Base-by-base conservation (phyloP, 2,329 filamentous ascomycete genomes). In the Botrytis sinoallii region DNA sequence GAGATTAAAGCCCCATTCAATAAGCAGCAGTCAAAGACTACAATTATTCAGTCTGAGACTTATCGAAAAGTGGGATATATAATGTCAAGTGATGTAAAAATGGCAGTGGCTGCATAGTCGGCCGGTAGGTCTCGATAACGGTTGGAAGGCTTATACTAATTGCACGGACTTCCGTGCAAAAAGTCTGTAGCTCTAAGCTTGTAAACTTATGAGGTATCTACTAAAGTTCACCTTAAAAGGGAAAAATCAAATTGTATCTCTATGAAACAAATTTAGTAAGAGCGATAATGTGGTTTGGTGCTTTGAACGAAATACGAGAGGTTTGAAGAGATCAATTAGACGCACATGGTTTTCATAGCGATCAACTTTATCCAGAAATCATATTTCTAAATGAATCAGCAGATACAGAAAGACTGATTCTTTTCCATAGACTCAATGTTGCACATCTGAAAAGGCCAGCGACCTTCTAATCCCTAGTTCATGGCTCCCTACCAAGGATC, bases 161-260 rank as follows among this genome's bases (percentile, higher is more conserved):
- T 42, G 7, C 6, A 9, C 12, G 25, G 35, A n/a, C 4, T n/a
- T 42, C n/a, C 16, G 25, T 29, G 22, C 14, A 1, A 29, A n/a
- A 18, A 18, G 25, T n/a, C 8, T 40, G 0, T 5, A 10, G 8
- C 4, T 20, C 4, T 42, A n/a, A 64, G 14, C 25, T 18, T 64
- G 4, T 64, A 7, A 20, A 2, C 25, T n/a, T 63, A 29, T 16
- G 0, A 9, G 14, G 6, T 29, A 2, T 57, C 2, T 29, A 7
- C n/a, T 29, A 4, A 8, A 5, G 2, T 42, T 5, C 6, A 8
- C 4, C 6, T 5, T 9, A 2, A 8, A 42, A 20, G 0, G 9
- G 18, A 42, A 29, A 9, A 3, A 42, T 18, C 14, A 2, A 1
- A 18, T 16, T 20, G 4, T 18, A 29, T n/a, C 3, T 40, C 1